A percentile compares a stretch with the other conserved stretches of the same genome.
Conservation (phyloP, 331 rosid genomes). For the Pyrus hybrid region DNA sequence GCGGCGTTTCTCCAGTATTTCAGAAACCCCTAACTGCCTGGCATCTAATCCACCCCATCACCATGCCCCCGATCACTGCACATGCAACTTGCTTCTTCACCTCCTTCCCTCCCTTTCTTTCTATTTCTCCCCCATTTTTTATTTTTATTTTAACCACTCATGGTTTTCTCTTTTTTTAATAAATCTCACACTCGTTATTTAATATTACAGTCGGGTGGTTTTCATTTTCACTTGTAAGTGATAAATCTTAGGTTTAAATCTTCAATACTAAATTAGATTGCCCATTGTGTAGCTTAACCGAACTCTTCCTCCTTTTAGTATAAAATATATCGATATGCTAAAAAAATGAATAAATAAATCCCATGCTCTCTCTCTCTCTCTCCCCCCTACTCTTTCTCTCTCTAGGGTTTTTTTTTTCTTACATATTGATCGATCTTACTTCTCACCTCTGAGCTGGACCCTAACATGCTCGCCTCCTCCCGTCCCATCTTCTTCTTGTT, state of each 20-base stretch:
- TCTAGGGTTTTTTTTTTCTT: neutral
- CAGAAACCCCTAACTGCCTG: conserved; percentile 21
- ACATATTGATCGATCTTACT: neutral
- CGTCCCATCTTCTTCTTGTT: neutral
- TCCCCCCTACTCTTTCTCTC: neutral
- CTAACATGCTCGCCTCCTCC: neutral
- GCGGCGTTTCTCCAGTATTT: conserved; percentile 26
- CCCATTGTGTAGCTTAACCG: rapidly evolving
- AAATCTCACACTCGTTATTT: neutral
- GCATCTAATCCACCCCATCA: too few relatives aligned
- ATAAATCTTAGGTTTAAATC: too few relatives aligned
- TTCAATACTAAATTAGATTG: too few relatives aligned
- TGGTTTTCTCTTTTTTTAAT: too few relatives aligned
- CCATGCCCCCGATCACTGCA: conserved; percentile 3
- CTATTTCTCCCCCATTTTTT: neutral
- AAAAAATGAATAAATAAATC: too few relatives aligned
- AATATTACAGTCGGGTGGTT: too few relatives aligned
- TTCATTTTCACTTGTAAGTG: too few relatives aligned
- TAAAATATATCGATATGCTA: too few relatives aligned
- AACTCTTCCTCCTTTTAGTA: rapidly evolving
- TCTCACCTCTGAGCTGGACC: neutral
- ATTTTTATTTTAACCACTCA: neutral
- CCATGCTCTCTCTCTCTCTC: neutral
- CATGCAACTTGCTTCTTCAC: conserved; percentile 20
- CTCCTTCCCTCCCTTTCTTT: neutral